Percentiles rank a stretch among this genome's conserved stretches.
phyloP scores from a whole-genome alignment of 2,329 filamentous ascomycete genomes.

The Neofusicoccum parvum region DNA sequence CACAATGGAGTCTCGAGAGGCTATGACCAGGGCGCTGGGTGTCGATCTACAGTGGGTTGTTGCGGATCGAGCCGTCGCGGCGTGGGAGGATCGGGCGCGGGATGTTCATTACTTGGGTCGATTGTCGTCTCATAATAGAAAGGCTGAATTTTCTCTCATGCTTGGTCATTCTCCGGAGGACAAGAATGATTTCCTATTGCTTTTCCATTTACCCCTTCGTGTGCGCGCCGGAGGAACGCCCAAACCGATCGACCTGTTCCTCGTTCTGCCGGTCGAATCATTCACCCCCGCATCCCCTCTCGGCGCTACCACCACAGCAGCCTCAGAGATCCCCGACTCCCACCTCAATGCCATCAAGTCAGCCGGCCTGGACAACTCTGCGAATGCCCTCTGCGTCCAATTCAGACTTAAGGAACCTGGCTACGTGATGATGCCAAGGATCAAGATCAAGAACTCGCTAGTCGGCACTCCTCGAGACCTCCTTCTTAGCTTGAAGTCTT shows the following conservation, averaged over 20 bases:
- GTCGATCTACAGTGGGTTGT: not conserved
- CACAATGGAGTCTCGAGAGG: not conserved
- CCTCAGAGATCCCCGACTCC: not conserved
- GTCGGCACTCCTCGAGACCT: not conserved
- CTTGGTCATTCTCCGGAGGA: conserved; percentile 7
- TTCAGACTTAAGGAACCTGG: not conserved
- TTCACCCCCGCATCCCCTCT: not conserved
- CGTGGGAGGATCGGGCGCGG: not conserved
- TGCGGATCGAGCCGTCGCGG: not conserved
- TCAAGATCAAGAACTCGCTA: not conserved
- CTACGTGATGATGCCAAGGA: conserved; percentile 11
- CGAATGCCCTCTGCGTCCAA: not conserved
- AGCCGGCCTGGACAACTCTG: not conserved
- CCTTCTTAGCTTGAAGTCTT: not conserved
- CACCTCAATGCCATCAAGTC: not conserved
- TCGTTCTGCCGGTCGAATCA: not conserved
- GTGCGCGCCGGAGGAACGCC: not conserved
- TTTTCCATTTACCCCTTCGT: conserved; percentile 4
- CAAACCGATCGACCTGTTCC: conserved; percentile 3
- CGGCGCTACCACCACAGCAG: not conserved
- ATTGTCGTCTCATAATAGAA: conserved; percentile 17
- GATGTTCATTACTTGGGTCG: conserved; percentile 12
- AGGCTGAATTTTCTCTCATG: conserved; percentile 15
- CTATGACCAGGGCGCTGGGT: not conserved
- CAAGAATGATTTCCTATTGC: not conserved